Conservation (phyloP, 768 basidiomycete genomes). For the Lanmaoa pseudosensibilis region DNA sequence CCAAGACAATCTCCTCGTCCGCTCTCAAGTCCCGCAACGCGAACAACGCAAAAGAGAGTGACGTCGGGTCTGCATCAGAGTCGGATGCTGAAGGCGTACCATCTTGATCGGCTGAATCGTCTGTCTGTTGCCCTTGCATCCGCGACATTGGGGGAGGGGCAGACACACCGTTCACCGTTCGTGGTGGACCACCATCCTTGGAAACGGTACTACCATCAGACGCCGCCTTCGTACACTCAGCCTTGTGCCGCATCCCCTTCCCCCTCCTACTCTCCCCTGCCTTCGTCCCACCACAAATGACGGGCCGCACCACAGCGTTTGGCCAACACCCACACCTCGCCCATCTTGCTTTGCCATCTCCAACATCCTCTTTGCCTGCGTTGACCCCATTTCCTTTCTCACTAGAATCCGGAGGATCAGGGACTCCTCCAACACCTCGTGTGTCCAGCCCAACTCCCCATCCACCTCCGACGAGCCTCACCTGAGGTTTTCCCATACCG, state of each 20-base stretch:
- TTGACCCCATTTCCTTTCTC: not conserved
- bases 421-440: slow-evolving; percentile 58
- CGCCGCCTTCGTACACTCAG: slow-evolving; percentile 15
- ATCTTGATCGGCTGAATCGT: slow-evolving; percentile 21
- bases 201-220: not conserved
- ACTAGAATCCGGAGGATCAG: slow-evolving; percentile 22
- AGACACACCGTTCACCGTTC: slow-evolving; percentile 9
- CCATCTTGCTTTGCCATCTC: slow-evolving; percentile 49
- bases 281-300: slow-evolving; percentile 36
- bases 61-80: slow-evolving; percentile 32
- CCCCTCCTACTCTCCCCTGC: slow-evolving; percentile 18
- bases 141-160: slow-evolving; percentile 9
- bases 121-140: slow-evolving; percentile 11
- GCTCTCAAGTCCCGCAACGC: slow-evolving; percentile 71
- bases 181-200: not conserved
- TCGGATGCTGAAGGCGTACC: slow-evolving; percentile 14
- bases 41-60: slow-evolving; percentile 76
- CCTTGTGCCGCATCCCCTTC: slow-evolving; percentile 16
- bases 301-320: slow-evolving; percentile 46
- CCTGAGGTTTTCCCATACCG: slow-evolving; percentile 82
- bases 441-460: slow-evolving; percentile 80
- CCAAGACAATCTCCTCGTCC: slow-evolving; percentile 83
- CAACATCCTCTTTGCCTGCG: slow-evolving; percentile 39
- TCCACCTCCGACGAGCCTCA: slow-evolving; percentile 76
- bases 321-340: slow-evolving; percentile 55